These are phyloP conservation scores for Trichoderma asperellum DNA, from an alignment of 2,329 filamentous ascomycete genomes.

Conservation along the genomic window DNA sequence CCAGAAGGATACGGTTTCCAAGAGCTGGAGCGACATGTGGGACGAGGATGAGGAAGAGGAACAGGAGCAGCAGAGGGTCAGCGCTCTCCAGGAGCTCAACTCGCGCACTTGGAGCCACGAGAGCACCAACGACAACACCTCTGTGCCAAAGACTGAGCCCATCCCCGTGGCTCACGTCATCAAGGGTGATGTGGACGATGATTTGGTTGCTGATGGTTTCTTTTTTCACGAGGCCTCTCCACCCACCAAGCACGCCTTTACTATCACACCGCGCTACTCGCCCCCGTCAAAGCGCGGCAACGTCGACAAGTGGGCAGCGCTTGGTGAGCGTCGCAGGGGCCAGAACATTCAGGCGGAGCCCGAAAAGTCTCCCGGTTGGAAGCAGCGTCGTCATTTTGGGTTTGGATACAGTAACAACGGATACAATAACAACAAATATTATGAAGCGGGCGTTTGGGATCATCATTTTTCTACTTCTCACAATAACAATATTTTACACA, in stretches of 20 bases:
- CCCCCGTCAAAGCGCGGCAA: slow-evolving; percentile 65
- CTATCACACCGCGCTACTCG: slow-evolving; percentile 59
- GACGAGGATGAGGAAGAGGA: slow-evolving; percentile 82
- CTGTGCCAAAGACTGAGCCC: slow-evolving; percentile 33
- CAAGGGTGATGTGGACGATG: slow-evolving; percentile 61
- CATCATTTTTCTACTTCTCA: slow-evolving; percentile 49
- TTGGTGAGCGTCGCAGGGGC: slow-evolving; percentile 82
- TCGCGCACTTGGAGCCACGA: slow-evolving; percentile 80
- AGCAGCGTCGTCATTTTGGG: slow-evolving; percentile 54
- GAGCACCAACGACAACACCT: slow-evolving; percentile 56
- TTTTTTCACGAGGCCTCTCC: slow-evolving; percentile 69
- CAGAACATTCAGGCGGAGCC: slow-evolving; percentile 56
- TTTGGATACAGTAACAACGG: slow-evolving; percentile 51
- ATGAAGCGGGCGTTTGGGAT: slow-evolving; percentile 55
- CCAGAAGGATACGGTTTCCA: slow-evolving; percentile 79
- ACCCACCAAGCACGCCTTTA: slow-evolving; percentile 43
- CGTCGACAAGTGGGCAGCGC: slow-evolving; percentile 84
- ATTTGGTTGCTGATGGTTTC: slow-evolving; percentile 70
- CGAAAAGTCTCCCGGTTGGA: slow-evolving; percentile 55
- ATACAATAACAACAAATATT: slow-evolving; percentile 49
- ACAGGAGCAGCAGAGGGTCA: slow-evolving; percentile 55
- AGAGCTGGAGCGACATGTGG: slow-evolving; percentile 99
- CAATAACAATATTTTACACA: slow-evolving; percentile 38
- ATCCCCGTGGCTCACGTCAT: slow-evolving; percentile 39
- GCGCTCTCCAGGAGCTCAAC: slow-evolving; percentile 65